Base-by-base conservation (phyloP, 768 basidiomycete species). In the Leucogyrophana mollusca region DNA sequence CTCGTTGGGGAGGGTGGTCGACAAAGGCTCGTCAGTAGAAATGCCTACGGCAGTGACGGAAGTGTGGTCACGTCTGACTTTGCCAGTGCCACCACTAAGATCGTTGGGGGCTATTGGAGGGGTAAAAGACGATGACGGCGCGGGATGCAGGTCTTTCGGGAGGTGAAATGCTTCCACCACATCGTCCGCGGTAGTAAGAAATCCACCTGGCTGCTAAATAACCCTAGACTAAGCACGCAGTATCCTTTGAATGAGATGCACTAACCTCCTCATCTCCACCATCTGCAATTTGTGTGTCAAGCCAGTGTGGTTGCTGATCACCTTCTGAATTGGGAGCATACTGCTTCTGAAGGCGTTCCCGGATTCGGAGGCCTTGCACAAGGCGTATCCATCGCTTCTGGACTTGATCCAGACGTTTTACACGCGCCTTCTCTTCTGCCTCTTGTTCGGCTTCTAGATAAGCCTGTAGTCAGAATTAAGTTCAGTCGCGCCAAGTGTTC, bases 341-440 rank as follows among this genome's bases (percentile, higher is more conserved):
- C 60, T 94, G 84, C 41, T 80, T 80, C 59, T 86, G 86, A 25
- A 97, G 71, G 36, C 92, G 79, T 56, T 88, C 78, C 13, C 93
- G 80, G 49, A 98, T 88, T 27, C 90, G 80, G 37, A 98, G 74
- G 3, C 94, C 96, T 23, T 90, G 87, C 20, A 99, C 76, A 34
- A 99, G 78, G 46, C 85, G 83, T 43, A 74, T 79, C 95, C 95
- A 99, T 17, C 86, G 82, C 64, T 93, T 94, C 52, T 95, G 66
- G 0, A 83, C 86, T 27, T 83, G 80, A 42, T 92, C 92, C 54
- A 88, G 78, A 47, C 77, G 79, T 66, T 92, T 94, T 9, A 70
- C 71, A 18, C 78, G 77, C 37, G 87, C 87, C 56, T 83, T 90
- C 63, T 90, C 84, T 47, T 85, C 82, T 4, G 85, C 86, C 20